Evolutionary conservation across 1,139 yeast species (phyloP).

Genomic region (Yamadazyma kanchanaburiensis): DNA sequence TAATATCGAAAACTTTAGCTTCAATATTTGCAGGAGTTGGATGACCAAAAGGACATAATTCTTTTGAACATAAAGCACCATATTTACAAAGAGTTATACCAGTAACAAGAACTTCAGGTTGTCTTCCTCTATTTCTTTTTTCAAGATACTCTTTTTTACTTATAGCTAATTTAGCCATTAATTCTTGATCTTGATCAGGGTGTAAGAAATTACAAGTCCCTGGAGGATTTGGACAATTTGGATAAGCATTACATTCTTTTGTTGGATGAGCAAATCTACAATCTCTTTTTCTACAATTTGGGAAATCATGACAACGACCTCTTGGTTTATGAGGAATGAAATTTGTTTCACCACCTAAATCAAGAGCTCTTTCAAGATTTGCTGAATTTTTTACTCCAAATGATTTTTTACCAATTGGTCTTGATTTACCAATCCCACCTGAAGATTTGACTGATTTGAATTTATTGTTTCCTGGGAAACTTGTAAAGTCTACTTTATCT

Average conservation of each 20-base stretch:
- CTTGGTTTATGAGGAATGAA: constrained; percentile 42
- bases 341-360: constrained; percentile 25
- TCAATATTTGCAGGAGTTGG: constrained; percentile 83
- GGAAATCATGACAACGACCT: constrained; percentile 76
- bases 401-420: constrained; percentile 17
- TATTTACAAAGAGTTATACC: constrained; percentile 64
- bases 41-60: constrained; percentile 82
- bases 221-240: constrained; percentile 73
- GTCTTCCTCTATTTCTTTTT: constrained; percentile 24
- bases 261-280: constrained; percentile 82
- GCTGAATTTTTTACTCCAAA: constrained; percentile 34
- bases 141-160: constrained; percentile 50
- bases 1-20: constrained; percentile 63
- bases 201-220: constrained; percentile 83
- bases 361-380: constrained; percentile 41
- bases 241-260: constrained; percentile 69
- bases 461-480: constrained; percentile 9
- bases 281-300: constrained; percentile 65
- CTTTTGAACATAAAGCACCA: constrained; percentile 72
- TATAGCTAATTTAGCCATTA: constrained; percentile 63
- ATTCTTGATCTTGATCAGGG: constrained; percentile 76
- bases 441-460: constrained; percentile 3
- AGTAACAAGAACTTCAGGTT: constrained; percentile 29
- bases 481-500: constrained; percentile 13
- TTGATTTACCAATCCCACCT: constrained; percentile 13